Conservation (phyloP, 495 filamentous ascomycete genomes). For the Aspergillus nanangensis region DNA sequence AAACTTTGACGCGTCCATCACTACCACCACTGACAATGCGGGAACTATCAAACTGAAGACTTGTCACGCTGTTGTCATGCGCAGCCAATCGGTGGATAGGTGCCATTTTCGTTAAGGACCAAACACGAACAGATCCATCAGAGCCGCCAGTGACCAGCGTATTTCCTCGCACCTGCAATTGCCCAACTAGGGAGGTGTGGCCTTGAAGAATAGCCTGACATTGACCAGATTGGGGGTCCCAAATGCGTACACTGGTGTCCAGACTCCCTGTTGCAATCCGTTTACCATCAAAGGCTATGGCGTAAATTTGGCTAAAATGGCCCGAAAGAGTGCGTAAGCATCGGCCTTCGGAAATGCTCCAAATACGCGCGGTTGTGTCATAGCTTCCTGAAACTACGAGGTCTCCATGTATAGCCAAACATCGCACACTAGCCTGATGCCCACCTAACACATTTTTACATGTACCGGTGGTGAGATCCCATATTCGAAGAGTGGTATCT, state of each 20-base stretch:
- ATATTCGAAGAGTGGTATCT: conserved; percentile 90
- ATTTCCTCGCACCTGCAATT: conserved; percentile 89
- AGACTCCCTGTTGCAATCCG: conserved; percentile 95
- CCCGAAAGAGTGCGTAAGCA: conserved; percentile 87
- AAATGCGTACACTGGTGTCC: conserved; percentile 94
- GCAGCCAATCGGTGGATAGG: conserved; percentile 92
- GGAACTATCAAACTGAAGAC: conserved; percentile 91
- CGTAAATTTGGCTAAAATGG: conserved; percentile 98
- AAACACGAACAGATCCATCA: conserved; percentile 91
- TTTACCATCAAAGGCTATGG: conserved; percentile 91
- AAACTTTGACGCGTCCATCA: conserved; percentile 95
- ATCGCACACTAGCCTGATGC: conserved; percentile 94
- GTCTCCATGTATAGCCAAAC: conserved; percentile 92
- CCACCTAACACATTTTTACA: conserved; percentile 91
- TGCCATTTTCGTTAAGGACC: conserved; percentile 83
- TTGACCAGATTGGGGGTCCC: conserved; percentile 86
- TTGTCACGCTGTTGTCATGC: conserved; percentile 98
- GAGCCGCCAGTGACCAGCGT: conserved; percentile 95
- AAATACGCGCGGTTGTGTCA: conserved; percentile 93
- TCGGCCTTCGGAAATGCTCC: conserved; percentile 91
- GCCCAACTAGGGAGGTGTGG: conserved; percentile 95
- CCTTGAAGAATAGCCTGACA: conserved; percentile 93
- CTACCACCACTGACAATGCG: conserved; percentile 92
- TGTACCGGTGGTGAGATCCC: conserved; percentile 83
- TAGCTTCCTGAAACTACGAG: conserved; percentile 95